Conservation (phyloP, 2,329 filamentous ascomycete species). For the Apiospora aurea region DNA sequence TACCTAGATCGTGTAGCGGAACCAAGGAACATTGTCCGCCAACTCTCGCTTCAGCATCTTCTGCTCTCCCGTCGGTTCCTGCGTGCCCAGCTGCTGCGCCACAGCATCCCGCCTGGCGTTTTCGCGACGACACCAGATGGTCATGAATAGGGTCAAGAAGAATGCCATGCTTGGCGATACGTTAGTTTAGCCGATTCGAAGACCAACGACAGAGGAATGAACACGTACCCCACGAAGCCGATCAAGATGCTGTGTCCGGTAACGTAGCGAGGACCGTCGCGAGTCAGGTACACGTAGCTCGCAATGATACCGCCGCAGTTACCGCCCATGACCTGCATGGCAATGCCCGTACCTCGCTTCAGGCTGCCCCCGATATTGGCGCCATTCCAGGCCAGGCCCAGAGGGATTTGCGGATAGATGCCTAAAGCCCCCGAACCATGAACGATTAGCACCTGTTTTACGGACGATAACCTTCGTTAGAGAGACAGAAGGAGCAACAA, state of each 20-base stretch:
- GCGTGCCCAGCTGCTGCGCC: constrained; percentile 25
- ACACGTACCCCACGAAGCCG: constrained; percentile 36
- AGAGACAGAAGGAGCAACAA: neutral
- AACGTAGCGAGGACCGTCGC: constrained; percentile 46
- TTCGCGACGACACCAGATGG: constrained; percentile 40
- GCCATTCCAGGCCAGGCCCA: constrained; percentile 65
- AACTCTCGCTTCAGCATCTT: constrained; percentile 40
- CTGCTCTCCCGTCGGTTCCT: constrained; percentile 40
- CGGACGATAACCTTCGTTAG: neutral
- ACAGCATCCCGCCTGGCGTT: constrained; percentile 40
- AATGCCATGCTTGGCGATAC: constrained; percentile 39
- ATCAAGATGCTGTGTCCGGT: constrained; percentile 49
- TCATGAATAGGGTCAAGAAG: constrained; percentile 43
- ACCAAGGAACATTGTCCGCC: constrained; percentile 42
- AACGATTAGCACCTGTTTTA: neutral
- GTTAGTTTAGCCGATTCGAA: neutral
- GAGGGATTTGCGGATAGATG: constrained; percentile 63
- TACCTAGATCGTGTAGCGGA: constrained; percentile 40
- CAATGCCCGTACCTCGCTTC: constrained; percentile 63
- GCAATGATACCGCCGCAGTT: constrained; percentile 54
- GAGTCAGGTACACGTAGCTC: constrained; percentile 53
- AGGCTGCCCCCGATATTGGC: constrained; percentile 63
- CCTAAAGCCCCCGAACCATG: constrained; percentile 31
- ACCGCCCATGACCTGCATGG: constrained; percentile 63
- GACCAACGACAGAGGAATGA: neutral